Evolutionary conservation across 345 rosid species (phyloP), one percentile per base, ranked within the genome.

Genomic region (Gossypium australe): DNA sequence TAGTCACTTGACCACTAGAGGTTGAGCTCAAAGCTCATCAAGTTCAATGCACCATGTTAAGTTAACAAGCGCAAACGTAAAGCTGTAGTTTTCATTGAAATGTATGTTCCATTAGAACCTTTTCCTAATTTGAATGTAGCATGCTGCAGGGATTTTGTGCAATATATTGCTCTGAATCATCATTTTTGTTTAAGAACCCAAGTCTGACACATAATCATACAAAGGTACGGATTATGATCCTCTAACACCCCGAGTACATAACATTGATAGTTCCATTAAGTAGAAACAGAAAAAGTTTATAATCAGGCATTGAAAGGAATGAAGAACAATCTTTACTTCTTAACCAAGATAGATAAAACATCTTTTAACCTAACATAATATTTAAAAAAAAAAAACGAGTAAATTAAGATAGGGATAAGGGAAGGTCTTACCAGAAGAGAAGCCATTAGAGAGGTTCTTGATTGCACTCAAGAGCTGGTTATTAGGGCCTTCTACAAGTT

Each of bases 401-500:
- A 0, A 4, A 34, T 62, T 34, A 58, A 3, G 66, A 71, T n/a
- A 64, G 27, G 77, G 48, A 27, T 3, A 55, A n/a, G 41, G 41
- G 2, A 25, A 44, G 75, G 14, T 41, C 86, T 78, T 84, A 88
- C 97, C 94, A 65, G 90, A 76, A 70, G 88, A 80, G 43, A 87
- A 78, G 7, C 82, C 86, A 66, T 75, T 79, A 10, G 89, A 90
- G 0, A 88, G 84, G 76, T 86, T 86, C 85, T 87, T 85, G 78
- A 87, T 81, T 65, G 87, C 93, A 79, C 79, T 83, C 82, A 89
- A 76, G 17, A 92, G 76, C 82, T 85, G 92, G 78, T 84, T 84
- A 58, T 80, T 87, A 20, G 90, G 80, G 22, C 76, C 82, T 56
- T 81, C 85, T n/a, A 68, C 84, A 17, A 88, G 75, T 67, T 80